These are phyloP conservation scores for Pseudozyma hubeiensis DNA, from an alignment of 1,284 basidiomycete genomes.

Conservation along the genomic window DNA sequence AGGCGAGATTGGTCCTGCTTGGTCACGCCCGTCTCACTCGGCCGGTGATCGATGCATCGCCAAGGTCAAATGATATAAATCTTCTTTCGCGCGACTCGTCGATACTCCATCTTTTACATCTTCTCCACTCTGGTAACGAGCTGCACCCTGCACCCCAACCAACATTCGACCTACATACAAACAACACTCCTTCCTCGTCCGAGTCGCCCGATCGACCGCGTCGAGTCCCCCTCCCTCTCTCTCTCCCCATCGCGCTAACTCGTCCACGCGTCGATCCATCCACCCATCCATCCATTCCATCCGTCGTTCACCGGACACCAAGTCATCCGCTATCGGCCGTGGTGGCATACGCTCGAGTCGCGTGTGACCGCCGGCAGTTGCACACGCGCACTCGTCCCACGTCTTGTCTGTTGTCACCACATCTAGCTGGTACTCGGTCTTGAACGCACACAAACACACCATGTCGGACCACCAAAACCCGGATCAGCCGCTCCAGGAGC, in stretches of 20 bases:
- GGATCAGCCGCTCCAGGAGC: slow-evolving; percentile 50
- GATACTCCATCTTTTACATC: slow-evolving; percentile 12
- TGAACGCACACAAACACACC: neutral
- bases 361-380: neutral
- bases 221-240: neutral
- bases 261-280: neutral
- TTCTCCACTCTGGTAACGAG: slow-evolving; percentile 29
- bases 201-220: no score
- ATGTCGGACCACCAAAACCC: slow-evolving; percentile 47
- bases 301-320: neutral
- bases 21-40: slow-evolving; percentile 24
- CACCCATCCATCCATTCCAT: neutral
- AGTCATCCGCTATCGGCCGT: neutral
- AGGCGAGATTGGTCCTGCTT: no score
- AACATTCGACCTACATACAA: neutral
- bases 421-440: neutral
- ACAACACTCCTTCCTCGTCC: neutral
- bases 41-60: slow-evolving; percentile 43
- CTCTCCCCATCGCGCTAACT: neutral
- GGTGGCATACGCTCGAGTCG: neutral
- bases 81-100: slow-evolving; percentile 51
- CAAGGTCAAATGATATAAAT: slow-evolving; percentile 4
- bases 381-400: neutral
- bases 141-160: slow-evolving; percentile 37
- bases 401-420: neutral